Base-by-base conservation (phyloP, 2,329 filamentous ascomycete species). In the Aspergillus novofumigatus region DNA sequence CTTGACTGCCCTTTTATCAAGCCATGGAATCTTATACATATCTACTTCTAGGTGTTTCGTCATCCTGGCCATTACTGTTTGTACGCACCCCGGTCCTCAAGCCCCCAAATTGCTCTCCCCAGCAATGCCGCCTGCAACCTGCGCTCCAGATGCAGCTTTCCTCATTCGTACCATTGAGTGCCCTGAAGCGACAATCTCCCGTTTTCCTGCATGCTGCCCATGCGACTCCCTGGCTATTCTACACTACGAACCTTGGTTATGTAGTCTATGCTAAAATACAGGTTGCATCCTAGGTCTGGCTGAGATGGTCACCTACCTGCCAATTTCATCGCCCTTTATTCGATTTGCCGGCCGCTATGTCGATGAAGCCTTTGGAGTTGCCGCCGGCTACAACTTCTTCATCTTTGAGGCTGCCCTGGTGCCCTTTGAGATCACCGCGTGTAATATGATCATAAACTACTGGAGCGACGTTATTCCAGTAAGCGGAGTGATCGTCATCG, bases 371-470 rank as follows among this genome's bases (percentile, higher is more conserved):
- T 75, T 80, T 52, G 77, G 78, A 4, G 73, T 80, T 51, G 75
- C 76, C 23, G 74, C 75, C 20, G 77, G 77, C 4, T 81, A 78
- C 69, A 81, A 81, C 60, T 82, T 81, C 63, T 81, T 81, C 66
- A 66, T 82, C 50, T 80, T 80, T 56, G 77, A 81, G 67, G 80
- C 78, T 6, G 72, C 78, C 6, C 68, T 81, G 50, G 77, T 82
- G 3, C 80, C 80, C 0, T 82, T 81, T 54, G 80, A 83, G 61
- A 77, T 82, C 45, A 78, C 78, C 11, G 80, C 80, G 4, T 75
- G 79, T 65, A 80, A 77, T 55, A 67, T 80, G 51, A 78, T 82
- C 23, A 73, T 82, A 56, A 73, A 75, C 23, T 83, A 77, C 61
- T 83, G 80, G 80, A 80, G 70, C 23, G 70, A 76, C 55, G 67